Base-by-base conservation (phyloP, 2,329 filamentous ascomycete species). In the Penicillium corylophilum region DNA sequence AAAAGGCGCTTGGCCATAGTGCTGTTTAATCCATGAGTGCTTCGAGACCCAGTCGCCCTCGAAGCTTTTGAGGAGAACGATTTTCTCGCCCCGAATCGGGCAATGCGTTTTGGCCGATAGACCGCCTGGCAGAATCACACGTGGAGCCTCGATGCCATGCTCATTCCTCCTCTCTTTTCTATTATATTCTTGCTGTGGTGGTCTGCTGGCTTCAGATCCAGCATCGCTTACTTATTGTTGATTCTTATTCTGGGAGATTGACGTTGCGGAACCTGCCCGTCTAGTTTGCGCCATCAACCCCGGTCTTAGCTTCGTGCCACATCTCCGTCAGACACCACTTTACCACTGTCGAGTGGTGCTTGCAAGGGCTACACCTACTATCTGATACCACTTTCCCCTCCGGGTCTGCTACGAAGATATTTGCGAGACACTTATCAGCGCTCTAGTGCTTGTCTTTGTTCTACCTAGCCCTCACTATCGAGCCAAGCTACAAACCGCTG, bases 1-100 rank as follows among this genome's bases (percentile, higher is more conserved):
- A 63, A 54, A 51, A 69, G 66, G 67, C 67, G 62, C 66, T 64
- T 54, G 65, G 66, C 67, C 69, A 71, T 71, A 55, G 60, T 67
- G 57, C 44, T 54, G 46, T 50, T 60, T 60, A 69, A 57, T 64
- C 60, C 64, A 67, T 66, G 51, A 20, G 59, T 50, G 46, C 48
- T 59, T 38, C 35, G 8, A 38, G 35, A 18, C 35, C 18, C 16
- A 13, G 35, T 38, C 10, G 35, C 20, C 16, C 44, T 38, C 33
- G 16, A 49, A 38, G 55, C 44, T 44, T 22, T 47, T 20, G 39
- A 12, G 36, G 43, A 51, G 55, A 57, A 49, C 53, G 47, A 44
- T 50, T 61, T 62, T 55, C 48, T n/a, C 33, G 15, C 29, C 29
- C 50, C 38, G 28, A 51, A 46, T 42, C 48, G 41, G 47, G 36